Evolutionary conservation across 495 filamentous ascomycete species (phyloP).

Genomic region (Pyrenula massariospora): DNA sequence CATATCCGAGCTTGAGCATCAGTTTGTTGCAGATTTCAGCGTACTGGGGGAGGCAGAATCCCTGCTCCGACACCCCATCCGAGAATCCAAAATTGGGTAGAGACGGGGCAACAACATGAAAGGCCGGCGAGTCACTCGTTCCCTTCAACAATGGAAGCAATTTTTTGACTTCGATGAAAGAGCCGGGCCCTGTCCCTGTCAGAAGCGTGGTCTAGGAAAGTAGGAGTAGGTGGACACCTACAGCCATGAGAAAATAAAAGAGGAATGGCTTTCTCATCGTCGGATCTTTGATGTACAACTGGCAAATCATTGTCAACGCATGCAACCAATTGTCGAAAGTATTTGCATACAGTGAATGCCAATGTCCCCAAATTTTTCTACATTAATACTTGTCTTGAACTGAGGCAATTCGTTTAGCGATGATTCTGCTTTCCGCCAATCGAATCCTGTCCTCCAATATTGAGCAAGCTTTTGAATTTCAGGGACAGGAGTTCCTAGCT

Average conservation of each 20-base stretch:
- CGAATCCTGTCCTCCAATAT: conserved; percentile 33
- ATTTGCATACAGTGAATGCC: conserved; percentile 26
- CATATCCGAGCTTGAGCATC: conserved; percentile 31
- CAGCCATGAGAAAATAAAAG: conserved; percentile 53
- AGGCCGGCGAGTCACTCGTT: conserved; percentile 33
- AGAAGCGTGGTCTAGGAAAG: neutral
- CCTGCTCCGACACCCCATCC: conserved; percentile 25
- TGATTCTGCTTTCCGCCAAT: conserved; percentile 34
- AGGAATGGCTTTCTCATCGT: conserved; percentile 37
- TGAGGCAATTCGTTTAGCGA: conserved; percentile 31
- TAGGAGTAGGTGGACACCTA: conserved; percentile 8
- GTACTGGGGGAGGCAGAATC: conserved; percentile 29
- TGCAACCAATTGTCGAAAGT: neutral
- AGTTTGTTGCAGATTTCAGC: conserved; percentile 32
- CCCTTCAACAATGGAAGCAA: conserved; percentile 44
- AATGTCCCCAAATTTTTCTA: conserved; percentile 29
- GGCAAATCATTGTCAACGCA: neutral
- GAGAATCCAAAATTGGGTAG: conserved; percentile 67
- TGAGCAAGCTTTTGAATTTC: conserved; percentile 32
- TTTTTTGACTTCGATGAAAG: conserved; percentile 54
- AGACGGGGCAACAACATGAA: conserved; percentile 59
- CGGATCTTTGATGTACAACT: conserved; percentile 32
- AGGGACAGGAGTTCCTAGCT: conserved; percentile 32
- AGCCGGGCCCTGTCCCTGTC: conserved; percentile 50
- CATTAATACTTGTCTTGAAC: conserved; percentile 15